Conservation (phyloP, 2,329 filamentous ascomycete genomes). For the Coniochaeta sp. region DNA sequence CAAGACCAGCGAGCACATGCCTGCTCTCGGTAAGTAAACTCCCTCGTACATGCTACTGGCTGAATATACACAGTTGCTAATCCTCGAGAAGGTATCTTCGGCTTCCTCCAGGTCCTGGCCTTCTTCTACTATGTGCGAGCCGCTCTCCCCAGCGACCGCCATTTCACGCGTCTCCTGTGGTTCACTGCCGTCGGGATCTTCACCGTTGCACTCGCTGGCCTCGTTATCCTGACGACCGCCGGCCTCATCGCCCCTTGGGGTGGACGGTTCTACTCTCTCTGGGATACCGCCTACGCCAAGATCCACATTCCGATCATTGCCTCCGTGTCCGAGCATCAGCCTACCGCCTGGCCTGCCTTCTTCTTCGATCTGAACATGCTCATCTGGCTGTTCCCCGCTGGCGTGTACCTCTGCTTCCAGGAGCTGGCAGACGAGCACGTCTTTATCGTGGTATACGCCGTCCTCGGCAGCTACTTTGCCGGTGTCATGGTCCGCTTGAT, state of each 20-base stretch:
- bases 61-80: constrained; percentile 2
- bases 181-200: constrained; percentile 70
- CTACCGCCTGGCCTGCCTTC: constrained; percentile 97
- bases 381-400: constrained; percentile 98
- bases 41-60: constrained; percentile 6
- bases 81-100: constrained; percentile 70
- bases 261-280: constrained; percentile 97
- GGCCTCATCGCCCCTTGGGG: constrained; percentile 97
- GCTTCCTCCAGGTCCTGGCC: constrained; percentile 85
- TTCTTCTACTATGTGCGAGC: constrained; percentile 86
- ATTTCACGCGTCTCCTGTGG: constrained; percentile 87
- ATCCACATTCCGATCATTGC: constrained; percentile 99
- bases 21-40: constrained; percentile 68
- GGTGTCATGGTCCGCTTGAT: constrained; percentile 99
- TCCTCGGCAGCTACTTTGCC: constrained; percentile 95
- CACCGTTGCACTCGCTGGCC: constrained; percentile 67
- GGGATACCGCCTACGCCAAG: constrained; percentile 98
- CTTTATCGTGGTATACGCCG: constrained; percentile 94
- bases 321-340: constrained; percentile 98
- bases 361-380: constrained; percentile 98
- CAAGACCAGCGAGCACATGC: constrained; percentile 97
- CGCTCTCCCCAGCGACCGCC: constrained; percentile 74
- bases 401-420: constrained; percentile 97
- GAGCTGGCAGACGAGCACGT: constrained; percentile 92
- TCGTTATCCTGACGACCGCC: constrained; percentile 71